Conservation (phyloP, 768 basidiomycete genomes). For the Pisolithus microcarpus region DNA sequence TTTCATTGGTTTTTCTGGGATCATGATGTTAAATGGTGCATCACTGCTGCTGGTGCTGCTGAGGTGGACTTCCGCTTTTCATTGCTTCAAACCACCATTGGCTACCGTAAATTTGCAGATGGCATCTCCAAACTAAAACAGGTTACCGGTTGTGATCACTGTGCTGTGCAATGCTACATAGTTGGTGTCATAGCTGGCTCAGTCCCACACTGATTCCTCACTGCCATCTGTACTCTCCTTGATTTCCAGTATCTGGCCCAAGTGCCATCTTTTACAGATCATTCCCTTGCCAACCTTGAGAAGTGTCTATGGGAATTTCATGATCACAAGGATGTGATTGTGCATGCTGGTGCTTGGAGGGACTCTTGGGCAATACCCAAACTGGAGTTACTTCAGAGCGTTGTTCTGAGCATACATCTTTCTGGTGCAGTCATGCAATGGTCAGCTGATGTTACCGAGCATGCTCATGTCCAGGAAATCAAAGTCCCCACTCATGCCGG, state of each 20-base stretch:
- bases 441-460: too few relatives aligned
- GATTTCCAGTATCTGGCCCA: conserved; percentile 34
- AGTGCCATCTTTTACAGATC: conserved; percentile 18
- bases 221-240: conserved; percentile 28
- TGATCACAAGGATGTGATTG: conserved; percentile 26
- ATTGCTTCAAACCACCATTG: neutral
- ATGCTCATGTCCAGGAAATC: too few relatives aligned
- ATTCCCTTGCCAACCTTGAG: conserved; percentile 9
- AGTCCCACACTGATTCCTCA: conserved; percentile 23
- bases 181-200: conserved; percentile 29
- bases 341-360: conserved; percentile 8
- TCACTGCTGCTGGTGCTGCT: too few relatives aligned
- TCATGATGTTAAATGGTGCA: too few relatives aligned
- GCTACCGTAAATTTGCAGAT: conserved; percentile 18
- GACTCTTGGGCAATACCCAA: too few relatives aligned
- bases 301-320: conserved; percentile 26
- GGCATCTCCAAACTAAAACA: conserved; percentile 36
- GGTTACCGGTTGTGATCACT: conserved; percentile 32
- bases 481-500: too few relatives aligned
- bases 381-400: too few relatives aligned
- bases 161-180: conserved; percentile 28
- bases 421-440: too few relatives aligned
- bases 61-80: too few relatives aligned
- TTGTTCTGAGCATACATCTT: too few relatives aligned
- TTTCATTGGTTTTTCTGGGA: too few relatives aligned